phyloP scores from a whole-genome alignment of 352 stramenopile species.

The Phytophthora hybrid region DNA sequence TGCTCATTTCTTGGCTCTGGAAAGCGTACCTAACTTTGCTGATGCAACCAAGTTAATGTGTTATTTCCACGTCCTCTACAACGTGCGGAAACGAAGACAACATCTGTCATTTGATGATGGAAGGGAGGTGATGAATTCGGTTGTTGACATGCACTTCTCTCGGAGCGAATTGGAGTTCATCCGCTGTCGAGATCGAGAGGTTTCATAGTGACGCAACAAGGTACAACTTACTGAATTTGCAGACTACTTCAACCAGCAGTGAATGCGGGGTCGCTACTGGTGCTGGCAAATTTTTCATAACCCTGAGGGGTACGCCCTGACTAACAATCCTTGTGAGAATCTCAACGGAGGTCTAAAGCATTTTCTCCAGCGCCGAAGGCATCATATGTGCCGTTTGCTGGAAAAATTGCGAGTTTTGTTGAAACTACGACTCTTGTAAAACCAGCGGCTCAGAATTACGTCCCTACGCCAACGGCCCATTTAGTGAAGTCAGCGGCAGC shows the following conservation, averaged over 20 bases:
- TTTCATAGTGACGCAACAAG: background rate
- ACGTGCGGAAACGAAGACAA: background rate
- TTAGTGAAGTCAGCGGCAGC: too few relatives aligned
- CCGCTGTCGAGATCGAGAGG: background rate
- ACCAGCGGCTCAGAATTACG: too few relatives aligned
- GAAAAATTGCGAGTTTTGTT: too few relatives aligned
- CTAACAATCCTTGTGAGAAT: too few relatives aligned
- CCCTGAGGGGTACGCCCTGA: background rate
- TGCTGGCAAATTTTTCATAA: background rate
- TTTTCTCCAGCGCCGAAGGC: too few relatives aligned
- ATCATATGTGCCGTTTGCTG: too few relatives aligned
- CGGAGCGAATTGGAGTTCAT: background rate
- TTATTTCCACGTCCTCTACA: background rate
- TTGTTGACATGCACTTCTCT: background rate
- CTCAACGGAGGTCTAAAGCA: too few relatives aligned
- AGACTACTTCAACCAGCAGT: background rate
- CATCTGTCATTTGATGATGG: background rate
- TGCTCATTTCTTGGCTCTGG: too few relatives aligned
- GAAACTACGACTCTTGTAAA: too few relatives aligned
- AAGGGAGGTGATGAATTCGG: background rate
- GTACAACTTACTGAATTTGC: background rate
- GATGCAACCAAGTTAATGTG: background rate
- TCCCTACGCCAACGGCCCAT: too few relatives aligned
- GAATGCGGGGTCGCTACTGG: background rate
- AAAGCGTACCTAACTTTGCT: too few relatives aligned